These are phyloP conservation scores for Malus sieversii DNA, from an alignment of 306 rosid genomes.

Conservation along the genomic window DNA sequence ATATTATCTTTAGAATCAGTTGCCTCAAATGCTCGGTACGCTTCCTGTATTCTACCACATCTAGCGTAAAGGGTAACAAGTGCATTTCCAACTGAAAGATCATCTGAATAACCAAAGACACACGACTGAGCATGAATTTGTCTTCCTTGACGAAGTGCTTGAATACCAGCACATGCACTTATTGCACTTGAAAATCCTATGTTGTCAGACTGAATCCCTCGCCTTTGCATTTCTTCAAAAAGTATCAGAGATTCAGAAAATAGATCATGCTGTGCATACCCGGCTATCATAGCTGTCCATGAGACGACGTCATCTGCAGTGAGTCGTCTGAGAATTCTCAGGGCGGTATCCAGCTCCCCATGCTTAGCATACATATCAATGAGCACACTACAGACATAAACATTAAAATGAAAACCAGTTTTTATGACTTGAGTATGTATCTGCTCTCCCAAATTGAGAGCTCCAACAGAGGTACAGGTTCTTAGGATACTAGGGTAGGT, in stretches of 20 bases:
- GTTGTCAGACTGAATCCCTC: slow-evolving; percentile 61
- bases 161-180: slow-evolving; percentile 74
- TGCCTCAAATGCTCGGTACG: slow-evolving; percentile 53
- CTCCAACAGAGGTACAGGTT: slow-evolving; percentile 70
- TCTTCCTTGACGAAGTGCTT: slow-evolving; percentile 63
- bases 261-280: slow-evolving; percentile 65
- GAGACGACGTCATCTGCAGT: slow-evolving; percentile 63
- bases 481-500: slow-evolving; percentile 81
- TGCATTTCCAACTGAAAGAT: slow-evolving; percentile 70
- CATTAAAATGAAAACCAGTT: slow-evolving; percentile 77
- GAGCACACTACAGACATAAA: slow-evolving; percentile 74
- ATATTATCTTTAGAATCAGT: slow-evolving; percentile 50
- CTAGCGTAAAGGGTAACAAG: slow-evolving; percentile 80
- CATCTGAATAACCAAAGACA: slow-evolving; percentile 58
- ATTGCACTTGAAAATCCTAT: slow-evolving; percentile 83
- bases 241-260: slow-evolving; percentile 57
- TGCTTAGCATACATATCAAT: slow-evolving; percentile 85
- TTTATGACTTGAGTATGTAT: slow-evolving; percentile 68
- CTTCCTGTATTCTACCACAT: slow-evolving; percentile 61
- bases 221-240: slow-evolving; percentile 61
- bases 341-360: slow-evolving; percentile 59
- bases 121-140: slow-evolving; percentile 78
- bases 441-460: slow-evolving; percentile 68
- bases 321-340: slow-evolving; percentile 47
- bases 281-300: slow-evolving; percentile 93